These are phyloP conservation scores for Cutaneotrichosporon mucoides DNA, from an alignment of 1,284 basidiomycete species.

Conservation along the genomic window DNA sequence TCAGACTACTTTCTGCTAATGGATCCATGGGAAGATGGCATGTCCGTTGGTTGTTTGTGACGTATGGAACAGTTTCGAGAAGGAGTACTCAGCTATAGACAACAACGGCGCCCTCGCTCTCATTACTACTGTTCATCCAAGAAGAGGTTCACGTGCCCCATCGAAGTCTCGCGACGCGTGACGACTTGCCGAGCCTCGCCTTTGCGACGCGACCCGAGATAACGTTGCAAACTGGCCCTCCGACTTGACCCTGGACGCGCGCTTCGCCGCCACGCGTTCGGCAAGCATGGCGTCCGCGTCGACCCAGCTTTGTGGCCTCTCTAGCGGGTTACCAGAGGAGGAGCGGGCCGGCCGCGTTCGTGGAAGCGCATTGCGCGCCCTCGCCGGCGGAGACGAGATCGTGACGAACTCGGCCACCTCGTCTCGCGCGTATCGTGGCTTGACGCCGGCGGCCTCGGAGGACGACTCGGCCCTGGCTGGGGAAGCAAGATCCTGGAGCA, in stretches of 20 bases:
- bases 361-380: background rate
- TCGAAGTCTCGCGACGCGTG: background rate
- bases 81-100: background rate
- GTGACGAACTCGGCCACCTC: background rate
- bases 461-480: background rate
- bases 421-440: background rate
- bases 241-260: background rate
- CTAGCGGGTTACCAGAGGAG: background rate
- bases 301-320: background rate
- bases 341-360: background rate
- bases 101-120: background rate
- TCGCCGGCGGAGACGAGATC: background rate
- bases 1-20: no score
- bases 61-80: no score
- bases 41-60: no score
- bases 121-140: background rate
- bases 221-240: no score
- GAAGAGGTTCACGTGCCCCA: background rate
- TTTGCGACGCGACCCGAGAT: no score
- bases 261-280: background rate
- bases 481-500: background rate
- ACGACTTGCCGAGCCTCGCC: no score
- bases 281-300: background rate
- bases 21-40: no score
- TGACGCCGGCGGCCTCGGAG: background rate